Evolutionary conservation across 768 basidiomycete species (phyloP), one percentile per base, ranked within the genome.

Genomic region (Leucocoprinus sp.): DNA sequence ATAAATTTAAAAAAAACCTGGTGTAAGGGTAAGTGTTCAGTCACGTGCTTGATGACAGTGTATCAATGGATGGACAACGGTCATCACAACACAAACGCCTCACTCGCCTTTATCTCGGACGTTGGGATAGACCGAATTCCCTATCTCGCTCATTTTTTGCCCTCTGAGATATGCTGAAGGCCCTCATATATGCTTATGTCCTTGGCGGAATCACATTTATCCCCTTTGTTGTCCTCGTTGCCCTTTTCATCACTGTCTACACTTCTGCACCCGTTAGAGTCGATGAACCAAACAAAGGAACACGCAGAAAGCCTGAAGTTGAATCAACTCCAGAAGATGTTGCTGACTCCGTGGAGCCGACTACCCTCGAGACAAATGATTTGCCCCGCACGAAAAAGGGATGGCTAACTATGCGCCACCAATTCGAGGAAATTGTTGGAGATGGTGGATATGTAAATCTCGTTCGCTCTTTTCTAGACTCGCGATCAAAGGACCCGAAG

Each of bases 181-280:
- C 83, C 2, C 63, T 92, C 41, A 54, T 90, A 51, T 82, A 93
- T 58, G 85, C 85, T 26, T 96, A 96, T 63, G 65, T 96, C 49
- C 69, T 96, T 35, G 93, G 93, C 43, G 93, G 92, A 35, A 50
- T 96, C 51, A 95, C 93, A 2, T 86, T 95, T 62, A 67, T 96
- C 45, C 93, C 93, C 15, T 73, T 96, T 37, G 58, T 86, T 53
- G 52, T 90, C 55, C 64, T 75, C 52, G 65, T 61, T 18, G 49
- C 75, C 54, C 52, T 92, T 54, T 77, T 74, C 59, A 74, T 73
- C 59, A 69, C 82, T 50, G 61, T 84, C 50, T 92, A 93, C 70
- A 88, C 88, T n/a, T 85, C 90, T 29, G 75, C 84, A 8, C 90
- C 92, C n/a, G 74, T 85, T 21, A 76, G 72, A 24, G 74, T 80